Conservation (phyloP, 2,329 filamentous ascomycete genomes). For the Talaromyces sp. region DNA sequence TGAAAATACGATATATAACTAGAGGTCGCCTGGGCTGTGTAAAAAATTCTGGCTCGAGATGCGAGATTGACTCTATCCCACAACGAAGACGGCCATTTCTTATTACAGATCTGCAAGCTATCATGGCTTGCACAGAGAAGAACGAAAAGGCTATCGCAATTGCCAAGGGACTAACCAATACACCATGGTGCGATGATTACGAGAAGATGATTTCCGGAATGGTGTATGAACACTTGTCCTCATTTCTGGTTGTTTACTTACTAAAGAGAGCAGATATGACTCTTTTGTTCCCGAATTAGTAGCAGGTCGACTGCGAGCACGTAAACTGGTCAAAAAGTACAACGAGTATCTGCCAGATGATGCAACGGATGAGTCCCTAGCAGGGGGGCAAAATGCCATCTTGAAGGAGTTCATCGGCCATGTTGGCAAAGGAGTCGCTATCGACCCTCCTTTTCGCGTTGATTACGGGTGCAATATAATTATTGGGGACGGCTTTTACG, state of each 20-base stretch:
- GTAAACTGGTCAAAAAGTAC: slow-evolving; percentile 5
- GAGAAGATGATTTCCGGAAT: slow-evolving; percentile 8
- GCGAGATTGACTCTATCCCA: neutral
- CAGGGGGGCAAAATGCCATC: slow-evolving; percentile 1
- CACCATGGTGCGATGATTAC: slow-evolving; percentile 7
- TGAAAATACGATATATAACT: neutral
- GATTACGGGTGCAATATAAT: slow-evolving; percentile 20
- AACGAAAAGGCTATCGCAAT: neutral
- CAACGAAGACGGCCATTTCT: neutral
- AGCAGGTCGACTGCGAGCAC: slow-evolving; percentile 3
- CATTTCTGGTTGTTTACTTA: neutral
- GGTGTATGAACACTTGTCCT: neutral
- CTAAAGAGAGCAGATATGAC: neutral
- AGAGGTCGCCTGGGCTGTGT: neutral
- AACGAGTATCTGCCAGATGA: slow-evolving; percentile 7
- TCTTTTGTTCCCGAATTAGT: slow-evolving; percentile 5
- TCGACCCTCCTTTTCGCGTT: slow-evolving; percentile 17
- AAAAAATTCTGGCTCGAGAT: neutral
- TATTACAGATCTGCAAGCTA: neutral
- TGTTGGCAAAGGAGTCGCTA: slow-evolving; percentile 10
- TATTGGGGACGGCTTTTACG: slow-evolving; percentile 14
- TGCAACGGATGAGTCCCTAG: slow-evolving; percentile 1
- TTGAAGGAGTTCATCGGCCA: slow-evolving; percentile 12
- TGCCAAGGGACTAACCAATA: neutral
- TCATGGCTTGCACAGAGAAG: slow-evolving; percentile 3